Evolutionary conservation across 2,329 filamentous ascomycete genomes (phyloP), one percentile per base, ranked within the genome.

Genomic region (Aspergillus fumigatus): DNA sequence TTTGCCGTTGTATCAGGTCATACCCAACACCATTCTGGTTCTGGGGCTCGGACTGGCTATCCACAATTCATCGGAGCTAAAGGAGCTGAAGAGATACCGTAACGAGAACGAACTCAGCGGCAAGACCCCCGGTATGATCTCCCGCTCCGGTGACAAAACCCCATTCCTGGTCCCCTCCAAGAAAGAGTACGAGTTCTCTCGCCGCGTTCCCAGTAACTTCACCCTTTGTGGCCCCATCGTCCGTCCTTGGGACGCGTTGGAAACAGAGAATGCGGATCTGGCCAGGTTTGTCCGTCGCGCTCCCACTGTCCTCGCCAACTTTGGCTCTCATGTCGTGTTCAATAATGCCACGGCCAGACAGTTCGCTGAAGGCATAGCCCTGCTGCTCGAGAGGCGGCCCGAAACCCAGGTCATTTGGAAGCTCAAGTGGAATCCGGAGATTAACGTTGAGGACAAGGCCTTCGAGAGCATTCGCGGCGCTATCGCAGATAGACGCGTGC

Each of bases 141-240:
- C 51, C 2, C 27, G 38, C 4, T 41, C 26, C 17, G 35, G 41
- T 4, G 53, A 59, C 10, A 52, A 50, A 11, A 53, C 51, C 1
- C 56, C 47, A 5, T 17, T 56, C 1, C 60, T 71, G n/a, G 54
- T 67, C 8, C 55, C 64, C 19, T 67, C 60, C 23, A 58, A 54
- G 19, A 51, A 59, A 23, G 60, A 66, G 23, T 62, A 59, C 5
- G 75, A 78, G 40, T 78, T 68, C 58, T 77, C 69, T 1, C 59
- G 73, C 19, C 54, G 62, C 9, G 60, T 74, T 1, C 73, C 73
- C 0, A 26, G 57, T 0, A 68, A 77, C 51, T 62, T 79, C 23
- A 67, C 67, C 0, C 59, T 69, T 2, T 79, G 77, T 57, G 79
- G 79, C 0, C 79, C 79, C 0, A 78, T 81, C 5, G 56, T 78